Percentiles rank a stretch among this genome's conserved stretches.
Evolutionary conservation across 345 rosid species (phyloP).

Genomic region (Citrus reticulata): DNA sequence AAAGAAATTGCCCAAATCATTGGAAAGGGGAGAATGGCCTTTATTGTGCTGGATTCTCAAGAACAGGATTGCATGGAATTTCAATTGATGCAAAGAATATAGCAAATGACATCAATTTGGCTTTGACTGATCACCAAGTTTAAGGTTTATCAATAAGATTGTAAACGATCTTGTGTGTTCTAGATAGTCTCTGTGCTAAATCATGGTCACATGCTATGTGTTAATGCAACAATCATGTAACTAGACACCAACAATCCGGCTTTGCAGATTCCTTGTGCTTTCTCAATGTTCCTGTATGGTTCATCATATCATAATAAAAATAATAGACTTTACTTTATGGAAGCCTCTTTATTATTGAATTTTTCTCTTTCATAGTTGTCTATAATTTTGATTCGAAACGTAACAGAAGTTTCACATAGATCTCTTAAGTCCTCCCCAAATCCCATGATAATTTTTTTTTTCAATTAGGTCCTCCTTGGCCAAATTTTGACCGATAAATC

Average conservation of each 20-base stretch:
- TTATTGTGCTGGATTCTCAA: constrained; percentile 47
- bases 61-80: constrained; percentile 44
- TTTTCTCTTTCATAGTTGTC: too few relatives aligned
- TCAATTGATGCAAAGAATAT: constrained; percentile 42
- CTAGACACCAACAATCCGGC: background rate
- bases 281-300: background rate
- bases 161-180: background rate
- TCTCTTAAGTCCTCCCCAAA: too few relatives aligned
- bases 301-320: background rate
- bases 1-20: constrained; percentile 21
- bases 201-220: background rate
- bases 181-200: background rate
- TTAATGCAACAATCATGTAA: background rate
- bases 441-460: too few relatives aligned
- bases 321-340: background rate
- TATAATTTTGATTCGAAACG: too few relatives aligned
- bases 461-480: too few relatives aligned
- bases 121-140: background rate
- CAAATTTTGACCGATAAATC: too few relatives aligned
- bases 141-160: background rate
- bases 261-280: background rate
- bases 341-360: too few relatives aligned
- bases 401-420: too few relatives aligned
- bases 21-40: constrained; percentile 60
- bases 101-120: constrained; percentile 29